Base-by-base conservation (phyloP, 495 filamentous ascomycete species). In the Penicillium parvum region DNA sequence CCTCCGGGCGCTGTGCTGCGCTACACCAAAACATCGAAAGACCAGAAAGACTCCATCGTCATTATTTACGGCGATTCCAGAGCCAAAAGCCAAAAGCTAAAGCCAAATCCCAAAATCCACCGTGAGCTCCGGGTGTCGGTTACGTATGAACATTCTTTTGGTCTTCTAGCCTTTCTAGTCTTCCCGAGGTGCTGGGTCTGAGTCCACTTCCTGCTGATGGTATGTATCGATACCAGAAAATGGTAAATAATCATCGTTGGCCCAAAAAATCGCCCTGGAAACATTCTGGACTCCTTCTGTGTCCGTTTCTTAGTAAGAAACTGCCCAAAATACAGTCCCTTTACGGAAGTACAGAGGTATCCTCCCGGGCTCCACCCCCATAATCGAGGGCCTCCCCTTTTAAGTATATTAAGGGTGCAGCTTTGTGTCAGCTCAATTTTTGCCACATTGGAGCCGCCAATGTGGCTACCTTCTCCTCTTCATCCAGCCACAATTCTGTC, bases 101-200 rank as follows among this genome's bases (percentile, higher is more conserved):
- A 10, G 27, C 15, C 41, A 32, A 54, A 49, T 49, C 37, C 43
- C 32, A 45, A 23, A 43, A 57, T 49, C 50, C 55, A 47, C 57
- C n/a, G n/a, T n/a, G n/a, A n/a, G n/a, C 58, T 57, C 44, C 54
- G 45, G 44, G 57, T 54, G 52, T 63, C 57, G 53, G 55, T 65
- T 67, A 65, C 61, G 60, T 62, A 58, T 57, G 53, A 57, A 52
- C 60, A 61, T 64, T 65, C 62, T 66, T 66, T 57, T 53, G 32
- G 28, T 43, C 63, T 66, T 66, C 63, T 66, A 66, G 63, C 53
- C 49, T 43, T 66, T 63, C 64, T 58, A 63, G 54, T 42, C 23
- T 41, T 35, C 51, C 53, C 57, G 44, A 30, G 32, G 14, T 12
- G 21, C 33, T 57, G 55, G 55, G 41, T 57, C 32, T 18, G 8